Base-by-base conservation (phyloP, 306 rosid species). In the Albizia julibrissin region DNA sequence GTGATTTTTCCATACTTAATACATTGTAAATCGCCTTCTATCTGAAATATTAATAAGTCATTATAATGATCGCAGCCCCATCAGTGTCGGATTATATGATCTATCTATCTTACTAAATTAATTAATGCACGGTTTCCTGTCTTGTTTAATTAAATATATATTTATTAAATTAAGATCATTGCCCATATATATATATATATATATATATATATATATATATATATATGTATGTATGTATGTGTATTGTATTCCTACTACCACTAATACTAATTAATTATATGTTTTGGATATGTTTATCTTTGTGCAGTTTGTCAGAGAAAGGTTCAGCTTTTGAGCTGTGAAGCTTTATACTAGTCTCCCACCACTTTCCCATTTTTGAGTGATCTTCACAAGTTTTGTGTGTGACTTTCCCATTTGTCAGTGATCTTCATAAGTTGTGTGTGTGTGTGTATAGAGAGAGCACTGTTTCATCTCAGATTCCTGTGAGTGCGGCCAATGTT, bases 31-130 rank as follows among this genome's bases (percentile, higher is more conserved):
- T 81, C 13, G 58, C 81, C 79, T 81, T 31, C 76, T 82, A 75
- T 79, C 77, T 68, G 85, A 86, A 86, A 52, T 37, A 37, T 37
- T 37, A 8, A 37, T 37, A 6, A 37, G 8, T 37, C 40, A 6
- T 9, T 13, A 58, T 8, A 88, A 84, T 73, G 82, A 84, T 84
- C 27, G 81, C 58, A 82, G 49, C 79, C 78, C 82, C 87, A 81
- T 76, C 80, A 62, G 42, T 83, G 89, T 88, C 72, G 80, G 84
- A 12, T 72, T 79, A 64, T 50, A 10, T 52, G 19, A 64, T 50
- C 59, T 52, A 52, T 79, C 79, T 81, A 47, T 78, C 78, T 61
- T 80, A 37, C 11, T 65, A 74, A 78, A 81, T 85, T 68, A 75
- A 86, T 84, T 68, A 75, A 86, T 84, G 87, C 79, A 58, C 58